Percentiles rank a stretch among this genome's conserved stretches.
Evolutionary conservation across 2,329 filamentous ascomycete genomes (phyloP).

Genomic region (Juglanconis oblonga): DNA sequence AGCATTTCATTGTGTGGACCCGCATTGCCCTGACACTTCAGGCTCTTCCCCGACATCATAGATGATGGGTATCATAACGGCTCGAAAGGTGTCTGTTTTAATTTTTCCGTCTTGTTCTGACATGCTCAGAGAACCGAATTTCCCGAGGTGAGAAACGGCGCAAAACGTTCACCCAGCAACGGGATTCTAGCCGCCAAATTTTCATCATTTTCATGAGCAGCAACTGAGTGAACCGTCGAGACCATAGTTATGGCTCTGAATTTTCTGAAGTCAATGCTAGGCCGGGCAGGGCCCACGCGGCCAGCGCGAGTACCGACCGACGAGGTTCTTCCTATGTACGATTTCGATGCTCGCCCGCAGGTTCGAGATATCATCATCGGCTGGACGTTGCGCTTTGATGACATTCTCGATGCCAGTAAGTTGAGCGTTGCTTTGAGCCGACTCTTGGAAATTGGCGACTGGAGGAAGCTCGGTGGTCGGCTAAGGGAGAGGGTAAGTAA

Average conservation of each 20-base stretch:
- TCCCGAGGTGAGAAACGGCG: not conserved
- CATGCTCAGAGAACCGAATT: not conserved
- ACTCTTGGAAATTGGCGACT: slow-evolving; percentile 39
- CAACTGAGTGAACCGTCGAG: not conserved
- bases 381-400: slow-evolving; percentile 36
- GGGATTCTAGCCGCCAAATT: not conserved
- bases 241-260: not conserved
- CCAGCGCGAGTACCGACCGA: slow-evolving; percentile 21
- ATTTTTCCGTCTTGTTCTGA: not conserved
- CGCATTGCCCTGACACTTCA: not conserved
- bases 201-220: not conserved
- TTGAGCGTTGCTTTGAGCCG: slow-evolving; percentile 33
- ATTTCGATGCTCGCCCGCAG: slow-evolving; percentile 28
- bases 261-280: not conserved
- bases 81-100: not conserved
- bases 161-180: not conserved
- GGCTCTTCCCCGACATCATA: not conserved
- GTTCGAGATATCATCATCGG: slow-evolving; percentile 27
- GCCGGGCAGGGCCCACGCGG: not conserved
- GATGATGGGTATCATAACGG: too few relatives aligned
- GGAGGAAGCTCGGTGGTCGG: slow-evolving; percentile 44
- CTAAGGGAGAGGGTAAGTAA: slow-evolving; percentile 35
- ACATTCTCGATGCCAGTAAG: slow-evolving; percentile 39
- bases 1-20: not conserved
- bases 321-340: slow-evolving; percentile 30